phyloP scores from a whole-genome alignment of 208 protist species.

The Leishmania gerbilli region DNA sequence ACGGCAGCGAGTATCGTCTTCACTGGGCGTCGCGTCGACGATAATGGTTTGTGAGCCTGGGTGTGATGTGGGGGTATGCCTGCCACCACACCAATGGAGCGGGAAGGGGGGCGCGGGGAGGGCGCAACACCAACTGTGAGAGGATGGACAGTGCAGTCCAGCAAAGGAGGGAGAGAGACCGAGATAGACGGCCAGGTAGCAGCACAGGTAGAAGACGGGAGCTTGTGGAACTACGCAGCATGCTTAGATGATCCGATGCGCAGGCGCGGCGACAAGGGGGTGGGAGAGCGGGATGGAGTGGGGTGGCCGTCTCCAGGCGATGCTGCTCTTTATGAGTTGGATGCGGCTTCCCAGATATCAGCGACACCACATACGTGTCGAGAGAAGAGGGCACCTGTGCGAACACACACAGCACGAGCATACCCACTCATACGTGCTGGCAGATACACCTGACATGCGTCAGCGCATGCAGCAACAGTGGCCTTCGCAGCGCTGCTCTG shows the following conservation, averaged over 20 bases:
- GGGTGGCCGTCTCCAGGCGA: neutral
- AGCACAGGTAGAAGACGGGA: neutral
- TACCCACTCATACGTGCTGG: neutral
- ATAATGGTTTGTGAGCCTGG: neutral
- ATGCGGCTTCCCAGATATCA: neutral
- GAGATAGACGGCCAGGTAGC: neutral
- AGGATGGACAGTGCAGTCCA: too few relatives aligned
- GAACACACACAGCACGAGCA: neutral
- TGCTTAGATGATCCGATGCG: neutral
- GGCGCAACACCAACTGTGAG: neutral
- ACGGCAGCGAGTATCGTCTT: neutral
- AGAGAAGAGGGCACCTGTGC: conserved; percentile 12
- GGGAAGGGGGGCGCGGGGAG: neutral
- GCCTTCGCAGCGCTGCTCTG: neutral
- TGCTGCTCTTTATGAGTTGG: neutral
- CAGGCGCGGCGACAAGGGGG: neutral
- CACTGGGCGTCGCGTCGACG: neutral
- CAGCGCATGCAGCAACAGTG: neutral
- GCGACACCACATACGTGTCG: neutral
- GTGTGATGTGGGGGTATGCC: neutral
- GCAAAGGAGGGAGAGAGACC: neutral
- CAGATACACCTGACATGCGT: neutral
- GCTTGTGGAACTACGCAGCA: neutral
- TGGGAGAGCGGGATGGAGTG: neutral
- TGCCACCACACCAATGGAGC: neutral